Base-by-base conservation (phyloP, 352 stramenopile genomes). In the Paralagenidium karlingii region DNA sequence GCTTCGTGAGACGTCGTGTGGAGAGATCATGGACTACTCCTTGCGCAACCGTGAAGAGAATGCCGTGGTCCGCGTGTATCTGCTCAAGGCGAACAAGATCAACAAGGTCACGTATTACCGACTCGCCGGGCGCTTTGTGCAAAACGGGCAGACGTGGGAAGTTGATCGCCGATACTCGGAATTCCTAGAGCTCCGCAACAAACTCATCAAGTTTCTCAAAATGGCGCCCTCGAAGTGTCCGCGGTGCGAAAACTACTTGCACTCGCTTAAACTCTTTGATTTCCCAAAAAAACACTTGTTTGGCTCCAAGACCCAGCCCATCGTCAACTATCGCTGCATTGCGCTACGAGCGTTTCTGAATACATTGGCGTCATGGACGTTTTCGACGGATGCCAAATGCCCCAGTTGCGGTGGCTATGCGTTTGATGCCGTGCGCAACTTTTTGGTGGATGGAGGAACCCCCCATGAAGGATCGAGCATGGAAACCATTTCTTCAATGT, bases 201-300 rank as follows among this genome's bases (percentile, higher is more conserved):
- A 77, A 43, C 57, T 91, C 9, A 56, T 86, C 58, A 84, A 82
- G 57, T 91, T 81, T 55, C 64, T 89, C 33, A 64, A 68, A 20
- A 56, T 53, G 31, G 56, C 70, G 19, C 60, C 63, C 18, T 69
- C 82, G 30, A 87, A 77, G 20, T 91, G 78, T 22, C 78, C 78
- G 1, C 71, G 78, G 4, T 91, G 78, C 46, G 38, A 71, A 28
- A 86, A 85, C 43, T 89, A 89, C 40, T 48, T 87, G 32, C 62
- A 82, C 51, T 59, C 71, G 27, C 74, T 91, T 52, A 55, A 71
- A 48, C 54, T 61, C 44, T 91, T 91, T 47, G 67, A 79, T 29
- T 91, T 91, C 43, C 78, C 78, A 1, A 88, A 87, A 56, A 91
- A 91, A 55, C 78, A 91, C 49, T 31, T 86, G 5, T 87, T 91